Conservation (phyloP, 1,139 yeast genomes). For the Geotrichum fermentans region DNA sequence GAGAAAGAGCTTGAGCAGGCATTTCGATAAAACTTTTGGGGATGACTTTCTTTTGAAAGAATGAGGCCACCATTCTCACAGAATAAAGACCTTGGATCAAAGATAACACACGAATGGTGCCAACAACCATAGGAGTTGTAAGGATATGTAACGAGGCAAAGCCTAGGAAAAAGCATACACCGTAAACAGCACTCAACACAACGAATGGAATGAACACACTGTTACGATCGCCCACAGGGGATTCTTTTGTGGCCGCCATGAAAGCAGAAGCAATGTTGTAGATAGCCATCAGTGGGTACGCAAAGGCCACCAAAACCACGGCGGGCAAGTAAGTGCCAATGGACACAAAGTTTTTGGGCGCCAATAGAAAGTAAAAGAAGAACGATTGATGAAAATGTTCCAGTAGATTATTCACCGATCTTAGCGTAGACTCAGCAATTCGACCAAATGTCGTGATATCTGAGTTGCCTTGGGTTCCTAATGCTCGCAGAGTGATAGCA, state of each 20-base stretch:
- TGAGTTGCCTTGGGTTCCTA: constrained; percentile 50
- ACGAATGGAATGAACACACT: constrained; percentile 23
- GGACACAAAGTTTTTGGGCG: constrained; percentile 78
- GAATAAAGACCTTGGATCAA: constrained; percentile 4
- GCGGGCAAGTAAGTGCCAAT: constrained; percentile 92
- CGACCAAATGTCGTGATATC: constrained; percentile 93
- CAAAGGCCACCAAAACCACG: constrained; percentile 65
- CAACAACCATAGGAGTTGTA: constrained; percentile 20
- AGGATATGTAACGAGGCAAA: constrained; percentile 23
- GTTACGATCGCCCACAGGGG: constrained; percentile 10
- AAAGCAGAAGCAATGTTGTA: constrained; percentile 37
- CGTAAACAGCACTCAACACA: constrained; percentile 26
- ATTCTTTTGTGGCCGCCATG: constrained; percentile 6
- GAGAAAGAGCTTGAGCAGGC: constrained; percentile 24
- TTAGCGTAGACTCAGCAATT: constrained; percentile 75
- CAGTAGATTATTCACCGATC: constrained; percentile 84
- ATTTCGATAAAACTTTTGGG: neutral
- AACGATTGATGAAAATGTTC: constrained; percentile 97
- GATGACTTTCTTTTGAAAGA: neutral
- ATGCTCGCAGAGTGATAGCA: constrained; percentile 73
- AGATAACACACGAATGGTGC: constrained; percentile 19
- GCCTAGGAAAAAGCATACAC: constrained; percentile 24
- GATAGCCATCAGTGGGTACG: constrained; percentile 68
- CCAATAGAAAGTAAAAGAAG: constrained; percentile 79
- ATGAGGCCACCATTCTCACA: neutral